phyloP scores from a whole-genome alignment of 805 yeast species.

The Kodamaea nitidulidarum region DNA sequence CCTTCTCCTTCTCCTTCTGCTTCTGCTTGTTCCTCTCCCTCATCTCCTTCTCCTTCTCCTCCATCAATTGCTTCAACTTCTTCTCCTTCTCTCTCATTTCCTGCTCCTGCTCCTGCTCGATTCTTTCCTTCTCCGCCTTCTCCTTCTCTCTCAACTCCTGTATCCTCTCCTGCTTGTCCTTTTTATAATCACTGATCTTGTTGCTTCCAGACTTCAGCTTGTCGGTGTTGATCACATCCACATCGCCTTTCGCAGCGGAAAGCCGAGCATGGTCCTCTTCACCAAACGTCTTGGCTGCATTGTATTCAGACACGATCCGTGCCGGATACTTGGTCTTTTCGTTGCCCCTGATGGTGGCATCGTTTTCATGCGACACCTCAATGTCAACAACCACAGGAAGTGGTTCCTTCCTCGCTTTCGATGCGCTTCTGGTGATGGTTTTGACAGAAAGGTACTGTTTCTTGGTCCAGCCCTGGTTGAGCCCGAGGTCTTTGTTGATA shows the following conservation, averaged over 20 bases:
- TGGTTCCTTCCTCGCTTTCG: constrained; percentile 1
- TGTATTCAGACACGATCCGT: constrained; percentile 27
- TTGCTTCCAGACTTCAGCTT: constrained; percentile 15
- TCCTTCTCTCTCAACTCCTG: constrained; percentile 8
- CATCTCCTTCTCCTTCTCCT: not conserved
- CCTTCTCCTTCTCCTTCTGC: no score
- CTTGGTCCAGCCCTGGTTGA: constrained; percentile 42
- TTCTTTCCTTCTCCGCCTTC: not conserved
- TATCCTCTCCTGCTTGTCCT: constrained; percentile 5
- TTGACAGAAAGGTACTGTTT: constrained; percentile 38
- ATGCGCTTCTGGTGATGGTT: constrained; percentile 9
- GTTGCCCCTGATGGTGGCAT: constrained; percentile 35
- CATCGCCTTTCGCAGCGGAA: constrained; percentile 8
- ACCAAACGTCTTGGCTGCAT: constrained; percentile 21
- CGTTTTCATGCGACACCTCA: constrained; percentile 34
- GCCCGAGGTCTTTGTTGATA: constrained; percentile 44
- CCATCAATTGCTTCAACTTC: no score
- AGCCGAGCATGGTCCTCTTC: constrained; percentile 22
- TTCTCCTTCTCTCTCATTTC: not conserved
- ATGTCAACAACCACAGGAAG: constrained; percentile 35
- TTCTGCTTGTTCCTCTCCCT: constrained; percentile 6
- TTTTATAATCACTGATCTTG: constrained; percentile 10
- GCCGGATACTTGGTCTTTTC: constrained; percentile 27
- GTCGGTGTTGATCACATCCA: constrained; percentile 12
- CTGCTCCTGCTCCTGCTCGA: not conserved